Conservation (phyloP, 805 yeast genomes). For the Candida ovalis region DNA sequence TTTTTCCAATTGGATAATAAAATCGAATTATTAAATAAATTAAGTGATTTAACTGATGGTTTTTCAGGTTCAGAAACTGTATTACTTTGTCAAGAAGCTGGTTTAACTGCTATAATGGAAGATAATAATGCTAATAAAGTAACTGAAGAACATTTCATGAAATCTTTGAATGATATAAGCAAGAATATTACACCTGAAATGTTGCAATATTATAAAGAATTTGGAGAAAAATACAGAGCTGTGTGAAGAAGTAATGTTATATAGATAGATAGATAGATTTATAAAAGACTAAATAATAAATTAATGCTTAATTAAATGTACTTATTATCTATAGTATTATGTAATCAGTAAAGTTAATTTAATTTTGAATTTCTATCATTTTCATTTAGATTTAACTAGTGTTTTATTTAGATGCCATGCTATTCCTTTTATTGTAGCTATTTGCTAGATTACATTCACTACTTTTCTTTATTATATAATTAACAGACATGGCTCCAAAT, state of each 20-base stretch:
- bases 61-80: constrained; percentile 98
- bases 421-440: no score
- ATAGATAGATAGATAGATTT: no score
- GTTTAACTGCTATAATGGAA: constrained; percentile 89
- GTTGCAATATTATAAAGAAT: constrained; percentile 68
- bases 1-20: constrained; percentile 56
- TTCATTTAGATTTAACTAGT: no score
- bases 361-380: no score
- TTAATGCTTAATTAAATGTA: no score
- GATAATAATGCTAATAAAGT: constrained; percentile 52
- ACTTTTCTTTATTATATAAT: neutral
- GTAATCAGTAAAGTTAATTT: neutral
- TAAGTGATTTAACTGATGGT: constrained; percentile 74
- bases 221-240: constrained; percentile 36
- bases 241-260: no score
- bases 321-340: no score
- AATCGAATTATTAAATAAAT: constrained; percentile 37
- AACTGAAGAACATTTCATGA: constrained; percentile 52
- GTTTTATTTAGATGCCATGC: no score
- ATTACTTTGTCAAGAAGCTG: constrained; percentile 90
- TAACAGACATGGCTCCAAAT: constrained; percentile 4
- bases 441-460: no score
- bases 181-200: constrained; percentile 82
- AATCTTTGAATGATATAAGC: constrained; percentile 64
- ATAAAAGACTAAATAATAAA: no score